Evolutionary conservation across 257 asterid species (phyloP).

Genomic region (Echites panduratus): DNA sequence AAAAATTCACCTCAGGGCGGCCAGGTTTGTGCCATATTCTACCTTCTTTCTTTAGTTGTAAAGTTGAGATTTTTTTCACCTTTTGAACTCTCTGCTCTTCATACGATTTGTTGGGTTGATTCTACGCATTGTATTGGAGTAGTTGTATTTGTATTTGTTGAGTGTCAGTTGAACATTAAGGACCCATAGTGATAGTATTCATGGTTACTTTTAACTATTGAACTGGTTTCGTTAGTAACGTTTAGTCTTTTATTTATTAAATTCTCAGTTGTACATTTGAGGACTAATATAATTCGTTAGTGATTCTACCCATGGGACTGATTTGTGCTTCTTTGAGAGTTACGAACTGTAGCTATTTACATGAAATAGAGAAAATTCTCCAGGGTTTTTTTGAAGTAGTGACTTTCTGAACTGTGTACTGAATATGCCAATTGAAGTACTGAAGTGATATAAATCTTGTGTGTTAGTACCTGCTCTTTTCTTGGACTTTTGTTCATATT

Average conservation of each 20-base stretch:
- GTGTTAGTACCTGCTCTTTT: not conserved
- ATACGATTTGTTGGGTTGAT: too few species aligned
- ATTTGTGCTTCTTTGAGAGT: not conserved
- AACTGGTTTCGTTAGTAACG: too few species aligned
- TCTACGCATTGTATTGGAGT: not conserved
- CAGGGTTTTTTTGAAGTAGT: too few species aligned
- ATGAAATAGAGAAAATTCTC: too few species aligned
- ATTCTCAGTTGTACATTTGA: not conserved
- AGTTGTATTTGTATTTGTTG: too few species aligned
- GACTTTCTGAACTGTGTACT: too few species aligned
- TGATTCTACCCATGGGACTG: not conserved
- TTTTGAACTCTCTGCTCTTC: not conserved
- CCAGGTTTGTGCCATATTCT: slow-evolving; percentile 42
- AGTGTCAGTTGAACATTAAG: too few species aligned
- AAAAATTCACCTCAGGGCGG: slow-evolving; percentile 70
- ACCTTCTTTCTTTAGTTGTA: not conserved
- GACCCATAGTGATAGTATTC: too few species aligned
- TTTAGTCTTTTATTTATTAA: not conserved
- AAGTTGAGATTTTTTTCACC: not conserved
- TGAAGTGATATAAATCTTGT: not conserved
- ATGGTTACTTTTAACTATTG: not conserved
- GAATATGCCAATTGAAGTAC: not conserved
- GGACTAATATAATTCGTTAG: not conserved
- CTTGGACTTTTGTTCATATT: not conserved
- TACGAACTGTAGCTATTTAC: too few species aligned